These are phyloP conservation scores for Dendrobium nobile DNA, from an alignment of 106 monocot species.

Conservation along the genomic window DNA sequence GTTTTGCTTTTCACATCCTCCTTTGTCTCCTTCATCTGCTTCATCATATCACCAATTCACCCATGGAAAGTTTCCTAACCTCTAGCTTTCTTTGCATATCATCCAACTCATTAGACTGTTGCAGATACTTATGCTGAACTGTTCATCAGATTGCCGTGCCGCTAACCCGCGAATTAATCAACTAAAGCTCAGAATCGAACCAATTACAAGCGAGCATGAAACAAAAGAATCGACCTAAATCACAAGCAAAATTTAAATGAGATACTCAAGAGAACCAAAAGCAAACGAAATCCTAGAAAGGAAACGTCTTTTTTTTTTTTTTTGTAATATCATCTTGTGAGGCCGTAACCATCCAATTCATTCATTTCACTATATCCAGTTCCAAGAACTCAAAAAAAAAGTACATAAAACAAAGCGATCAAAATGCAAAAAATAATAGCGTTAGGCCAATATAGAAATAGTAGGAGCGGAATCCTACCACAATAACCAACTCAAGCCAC, in stretches of 20 bases:
- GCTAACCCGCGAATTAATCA: too few relatives aligned
- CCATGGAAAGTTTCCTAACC: slow-evolving; percentile 31
- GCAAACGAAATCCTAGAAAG: too few relatives aligned
- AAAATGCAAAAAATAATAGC: too few relatives aligned
- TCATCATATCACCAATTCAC: slow-evolving; percentile 36
- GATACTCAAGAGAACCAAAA: too few relatives aligned
- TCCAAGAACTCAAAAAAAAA: too few relatives aligned
- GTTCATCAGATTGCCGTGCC: slow-evolving; percentile 8
- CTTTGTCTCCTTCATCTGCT: slow-evolving; percentile 33
- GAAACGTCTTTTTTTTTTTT: too few relatives aligned
- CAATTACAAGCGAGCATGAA: neutral
- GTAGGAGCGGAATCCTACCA: slow-evolving; percentile 32
- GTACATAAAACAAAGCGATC: too few relatives aligned
- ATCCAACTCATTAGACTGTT: slow-evolving; percentile 60
- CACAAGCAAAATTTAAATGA: too few relatives aligned
- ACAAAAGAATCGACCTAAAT: too few relatives aligned
- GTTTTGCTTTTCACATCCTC: slow-evolving; percentile 35
- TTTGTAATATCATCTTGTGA: too few relatives aligned
- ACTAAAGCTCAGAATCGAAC: neutral
- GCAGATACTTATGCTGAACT: slow-evolving; percentile 50
- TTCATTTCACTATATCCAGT: too few relatives aligned
- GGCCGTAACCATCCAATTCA: too few relatives aligned
- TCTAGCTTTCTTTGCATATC: slow-evolving; percentile 58
- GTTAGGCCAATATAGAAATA: neutral
- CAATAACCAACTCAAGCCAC: slow-evolving; percentile 39